Evolutionary conservation across 768 basidiomycete genomes (phyloP).

Genomic region (Tricholoma flavovirens): DNA sequence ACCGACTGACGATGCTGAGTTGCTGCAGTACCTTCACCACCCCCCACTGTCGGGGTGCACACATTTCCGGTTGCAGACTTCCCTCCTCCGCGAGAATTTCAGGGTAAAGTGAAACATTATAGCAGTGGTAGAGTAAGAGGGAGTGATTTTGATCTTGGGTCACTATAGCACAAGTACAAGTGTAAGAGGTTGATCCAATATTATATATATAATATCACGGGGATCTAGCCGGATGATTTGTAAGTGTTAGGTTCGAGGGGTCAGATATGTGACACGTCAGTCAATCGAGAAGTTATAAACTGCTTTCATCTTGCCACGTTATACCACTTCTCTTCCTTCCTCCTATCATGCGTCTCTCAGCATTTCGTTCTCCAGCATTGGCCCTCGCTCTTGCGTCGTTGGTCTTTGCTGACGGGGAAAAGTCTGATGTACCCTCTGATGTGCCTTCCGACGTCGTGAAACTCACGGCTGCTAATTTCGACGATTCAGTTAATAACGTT

Average conservation of each 20-base stretch:
- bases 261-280: constrained; percentile 48
- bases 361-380: constrained; percentile 45
- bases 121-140: constrained; percentile 60
- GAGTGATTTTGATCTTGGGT: constrained; percentile 59
- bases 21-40: constrained; percentile 41
- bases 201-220: too few species aligned
- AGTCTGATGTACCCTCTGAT: constrained; percentile 40
- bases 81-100: constrained; percentile 70
- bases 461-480: constrained; percentile 66
- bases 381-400: constrained; percentile 46
- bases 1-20: constrained; percentile 2
- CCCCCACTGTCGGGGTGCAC: constrained; percentile 59
- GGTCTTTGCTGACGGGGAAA: constrained; percentile 45
- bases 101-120: constrained; percentile 46
- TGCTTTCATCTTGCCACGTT: constrained; percentile 3
- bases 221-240: too few species aligned
- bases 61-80: constrained; percentile 75
- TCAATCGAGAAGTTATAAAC: constrained; percentile 19
- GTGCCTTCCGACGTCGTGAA: constrained; percentile 76
- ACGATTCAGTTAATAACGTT: constrained; percentile 57
- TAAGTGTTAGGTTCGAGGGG: too few species aligned
- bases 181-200: too few species aligned
- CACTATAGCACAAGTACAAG: constrained; percentile 25
- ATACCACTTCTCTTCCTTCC: constrained; percentile 19
- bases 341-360: constrained; percentile 57